These are phyloP conservation scores for Fusarium sp. DNA, from an alignment of 2,329 filamentous ascomycete species.

Conservation along the genomic window DNA sequence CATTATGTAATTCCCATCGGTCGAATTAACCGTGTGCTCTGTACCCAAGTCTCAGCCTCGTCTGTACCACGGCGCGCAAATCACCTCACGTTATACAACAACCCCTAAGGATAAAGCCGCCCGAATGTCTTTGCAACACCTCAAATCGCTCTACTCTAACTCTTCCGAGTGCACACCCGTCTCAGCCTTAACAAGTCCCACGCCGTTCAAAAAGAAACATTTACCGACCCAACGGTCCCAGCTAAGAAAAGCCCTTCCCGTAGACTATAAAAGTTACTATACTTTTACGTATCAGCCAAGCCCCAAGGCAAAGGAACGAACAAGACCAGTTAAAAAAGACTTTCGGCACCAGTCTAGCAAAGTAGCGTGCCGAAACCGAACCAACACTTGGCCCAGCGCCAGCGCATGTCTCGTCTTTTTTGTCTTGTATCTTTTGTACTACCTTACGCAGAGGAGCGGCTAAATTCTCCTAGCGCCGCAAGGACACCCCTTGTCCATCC, in stretches of 20 bases:
- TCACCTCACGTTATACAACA: slow-evolving; percentile 9
- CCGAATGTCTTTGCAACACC: slow-evolving; percentile 22
- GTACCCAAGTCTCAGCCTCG: slow-evolving; percentile 11
- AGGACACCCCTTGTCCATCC: slow-evolving; percentile 44
- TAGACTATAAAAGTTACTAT: slow-evolving; percentile 2
- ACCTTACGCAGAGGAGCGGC: slow-evolving; percentile 31
- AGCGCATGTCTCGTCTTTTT: slow-evolving; percentile 6
- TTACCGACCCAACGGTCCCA: background rate
- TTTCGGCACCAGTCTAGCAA: slow-evolving; percentile 8
- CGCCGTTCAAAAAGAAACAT: slow-evolving; percentile 1
- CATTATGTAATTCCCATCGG: background rate
- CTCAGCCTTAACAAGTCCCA: slow-evolving; percentile 14
- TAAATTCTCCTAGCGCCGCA: slow-evolving; percentile 51
- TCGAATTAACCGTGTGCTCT: slow-evolving; percentile 2
- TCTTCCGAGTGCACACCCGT: slow-evolving; percentile 25
- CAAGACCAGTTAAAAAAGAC: slow-evolving; percentile 5
- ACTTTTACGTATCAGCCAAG: background rate
- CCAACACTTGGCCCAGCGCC: background rate
- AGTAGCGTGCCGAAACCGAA: slow-evolving; percentile 2
- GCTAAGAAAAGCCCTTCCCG: slow-evolving; percentile 6
- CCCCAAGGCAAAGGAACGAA: slow-evolving; percentile 4
- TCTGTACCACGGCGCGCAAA: slow-evolving; percentile 5
- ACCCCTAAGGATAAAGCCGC: background rate
- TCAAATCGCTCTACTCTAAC: background rate
- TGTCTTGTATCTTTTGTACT: slow-evolving; percentile 8